Percentiles rank a stretch among this genome's conserved stretches.
These are phyloP conservation scores for Ceratocystiopsis sp. DNA, from an alignment of 2,329 filamentous ascomycete genomes.

Conservation along the genomic window DNA sequence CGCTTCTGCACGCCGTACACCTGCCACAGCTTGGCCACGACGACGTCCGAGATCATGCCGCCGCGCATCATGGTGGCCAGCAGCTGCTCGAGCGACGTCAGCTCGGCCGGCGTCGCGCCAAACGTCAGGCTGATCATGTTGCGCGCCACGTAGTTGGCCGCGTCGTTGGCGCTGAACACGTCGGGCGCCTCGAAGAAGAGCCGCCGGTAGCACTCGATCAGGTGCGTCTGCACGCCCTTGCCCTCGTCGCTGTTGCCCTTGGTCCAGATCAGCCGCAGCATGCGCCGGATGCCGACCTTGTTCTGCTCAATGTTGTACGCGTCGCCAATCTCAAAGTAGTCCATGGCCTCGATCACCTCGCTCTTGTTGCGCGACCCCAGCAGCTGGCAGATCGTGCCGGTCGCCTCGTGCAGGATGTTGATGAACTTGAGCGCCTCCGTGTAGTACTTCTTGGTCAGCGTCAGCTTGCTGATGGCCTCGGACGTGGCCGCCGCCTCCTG, in stretches of 20 bases:
- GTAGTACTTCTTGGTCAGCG: constrained; percentile 79
- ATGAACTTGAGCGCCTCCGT: constrained; percentile 89
- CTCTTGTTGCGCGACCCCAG: constrained; percentile 93
- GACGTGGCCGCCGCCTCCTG: constrained; percentile 77
- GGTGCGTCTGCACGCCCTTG: constrained; percentile 89
- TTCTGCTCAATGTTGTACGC: constrained; percentile 93
- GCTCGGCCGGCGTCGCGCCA: constrained; percentile 80
- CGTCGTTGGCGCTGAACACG: constrained; percentile 71
- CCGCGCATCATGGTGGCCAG: constrained; percentile 96
- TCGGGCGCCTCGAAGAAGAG: constrained; percentile 94
- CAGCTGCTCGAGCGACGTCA: constrained; percentile 89
- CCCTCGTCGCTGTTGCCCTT: constrained; percentile 99
- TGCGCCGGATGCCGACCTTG: constrained; percentile 79
- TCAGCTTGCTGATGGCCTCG: constrained; percentile 73
- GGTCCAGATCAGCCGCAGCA: constrained; percentile 96
- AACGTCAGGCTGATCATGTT: constrained; percentile 99
- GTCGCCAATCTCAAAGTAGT: constrained; percentile 90
- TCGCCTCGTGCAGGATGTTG: constrained; percentile 72
- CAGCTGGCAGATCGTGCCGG: constrained; percentile 66
- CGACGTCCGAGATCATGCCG: constrained; percentile 67
- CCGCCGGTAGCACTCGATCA: constrained; percentile 91
- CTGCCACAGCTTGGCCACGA: constrained; percentile 89
- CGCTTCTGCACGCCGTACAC: constrained; percentile 89
- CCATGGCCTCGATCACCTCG: constrained; percentile 97
- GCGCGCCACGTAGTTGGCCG: constrained; percentile 85